phyloP scores from a whole-genome alignment of 2,329 filamentous ascomycete species.

The Paramyrothecium roridum region DNA sequence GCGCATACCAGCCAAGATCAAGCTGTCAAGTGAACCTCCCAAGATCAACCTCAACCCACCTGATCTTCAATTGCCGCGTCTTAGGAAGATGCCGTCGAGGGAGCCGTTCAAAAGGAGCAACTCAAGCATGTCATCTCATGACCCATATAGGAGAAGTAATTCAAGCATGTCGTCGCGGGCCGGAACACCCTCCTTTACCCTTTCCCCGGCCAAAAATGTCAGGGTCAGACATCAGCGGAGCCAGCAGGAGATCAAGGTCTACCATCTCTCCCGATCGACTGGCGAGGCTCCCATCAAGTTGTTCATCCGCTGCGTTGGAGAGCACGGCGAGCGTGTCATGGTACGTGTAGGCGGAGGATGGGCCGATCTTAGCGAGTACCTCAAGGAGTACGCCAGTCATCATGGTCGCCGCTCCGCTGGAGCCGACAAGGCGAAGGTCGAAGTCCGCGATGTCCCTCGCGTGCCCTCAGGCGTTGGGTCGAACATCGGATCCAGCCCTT shows the following conservation, averaged over 20 bases:
- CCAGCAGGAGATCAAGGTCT: conserved; percentile 80
- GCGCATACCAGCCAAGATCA: conserved; percentile 76
- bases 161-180: conserved; percentile 47
- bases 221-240: conserved; percentile 46
- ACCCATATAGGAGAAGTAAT: neutral
- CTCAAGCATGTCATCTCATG: conserved; percentile 45
- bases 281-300: conserved; percentile 89
- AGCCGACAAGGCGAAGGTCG: conserved; percentile 48
- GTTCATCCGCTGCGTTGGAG: conserved; percentile 88
- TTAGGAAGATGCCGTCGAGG: conserved; percentile 39
- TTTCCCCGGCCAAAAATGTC: conserved; percentile 59
- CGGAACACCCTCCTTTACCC: conserved; percentile 64
- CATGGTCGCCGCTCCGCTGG: conserved; percentile 69
- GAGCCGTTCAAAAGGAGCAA: conserved; percentile 44
- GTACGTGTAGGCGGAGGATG: conserved; percentile 97
- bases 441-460: conserved; percentile 50
- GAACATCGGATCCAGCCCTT: conserved; percentile 36
- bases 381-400: conserved; percentile 89
- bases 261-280: conserved; percentile 82
- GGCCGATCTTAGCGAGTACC: conserved; percentile 92
- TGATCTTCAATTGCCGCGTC: conserved; percentile 48
- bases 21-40: conserved; percentile 57
- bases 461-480: conserved; percentile 20
- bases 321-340: conserved; percentile 90
- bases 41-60: conserved; percentile 55